Evolutionary conservation across 805 yeast genomes (phyloP), one percentile per base, ranked within the genome.

Genomic region (Saccharomycopsis oosterbeekiorum): DNA sequence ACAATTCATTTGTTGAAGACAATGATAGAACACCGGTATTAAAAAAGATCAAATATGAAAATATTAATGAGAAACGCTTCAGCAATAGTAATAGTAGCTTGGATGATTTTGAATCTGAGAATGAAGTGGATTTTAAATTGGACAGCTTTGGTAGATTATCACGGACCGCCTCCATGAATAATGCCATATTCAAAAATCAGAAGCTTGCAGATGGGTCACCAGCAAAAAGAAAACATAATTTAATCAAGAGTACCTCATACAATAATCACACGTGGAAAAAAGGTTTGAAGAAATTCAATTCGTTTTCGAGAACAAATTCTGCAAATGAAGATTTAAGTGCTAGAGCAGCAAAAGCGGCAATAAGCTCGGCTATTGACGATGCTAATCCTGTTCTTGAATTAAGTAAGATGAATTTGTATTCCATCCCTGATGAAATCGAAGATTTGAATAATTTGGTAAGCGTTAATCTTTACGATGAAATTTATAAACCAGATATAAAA

Each of bases 401-500:
- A n/a, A 65, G 62, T n/a, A 55, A 53, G 10, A 34, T 62, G 42
- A 51, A 58, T 19, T 47, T 64, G 36, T 19, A 19, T 5, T 47
- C 21, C 12, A 51, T 64, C 21, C 65, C 65, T 17, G 65, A 64
- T 56, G 66, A 62, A 26, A 61, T 64, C 50, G 63, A 60, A 39
- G 66, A 64, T 59, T 41, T 64, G 56, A 64, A 60, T 36, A 60
- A 64, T 36, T 47, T 64, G 34, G 62, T 64, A 6, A 59, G 62
- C 34, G 50, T 62, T 11, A 55, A 62, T 36, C 24, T 56, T 14
- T 37, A 58, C 1, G 34, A 40, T 15, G 26, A 42, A n/a, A 64
- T 64, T 19, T 50, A 58, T 36, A 42, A 37, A 11, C 65, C 66
- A 39, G 57, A 55, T 14, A 12, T 64, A 3, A 54, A 62, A 37